Evolutionary conservation across 768 basidiomycete genomes (phyloP).

Genomic region (Krasilnikovozyma curviuscula): DNA sequence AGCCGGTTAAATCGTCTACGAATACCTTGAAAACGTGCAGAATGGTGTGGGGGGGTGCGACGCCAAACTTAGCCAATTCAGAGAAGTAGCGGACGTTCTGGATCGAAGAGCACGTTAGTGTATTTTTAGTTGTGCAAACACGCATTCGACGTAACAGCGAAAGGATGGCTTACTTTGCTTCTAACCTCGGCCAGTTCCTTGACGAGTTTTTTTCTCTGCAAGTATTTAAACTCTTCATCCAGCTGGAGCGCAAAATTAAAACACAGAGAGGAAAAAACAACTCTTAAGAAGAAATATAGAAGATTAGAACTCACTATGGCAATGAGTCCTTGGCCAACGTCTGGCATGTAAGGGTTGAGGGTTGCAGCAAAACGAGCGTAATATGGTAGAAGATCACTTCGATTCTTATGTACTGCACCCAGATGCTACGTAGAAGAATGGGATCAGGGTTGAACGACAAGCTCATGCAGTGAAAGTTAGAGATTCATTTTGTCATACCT

Average conservation of each 20-base stretch:
- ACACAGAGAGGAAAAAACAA: background rate
- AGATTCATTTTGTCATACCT: conserved; percentile 33
- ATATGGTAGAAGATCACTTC: conserved; percentile 78
- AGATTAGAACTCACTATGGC: conserved; percentile 41
- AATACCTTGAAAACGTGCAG: conserved; percentile 94
- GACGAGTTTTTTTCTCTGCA: conserved; percentile 82
- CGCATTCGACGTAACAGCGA: background rate
- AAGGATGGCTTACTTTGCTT: conserved; percentile 41
- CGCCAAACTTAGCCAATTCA: conserved; percentile 84
- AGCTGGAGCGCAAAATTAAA: conserved; percentile 35
- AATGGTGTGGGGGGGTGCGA: conserved; percentile 78
- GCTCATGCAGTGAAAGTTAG: background rate
- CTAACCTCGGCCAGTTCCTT: conserved; percentile 73
- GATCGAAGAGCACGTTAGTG: background rate
- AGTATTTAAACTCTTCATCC: conserved; percentile 88
- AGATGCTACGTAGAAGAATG: conserved; percentile 28
- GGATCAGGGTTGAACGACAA: background rate
- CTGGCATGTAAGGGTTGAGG: conserved; percentile 79
- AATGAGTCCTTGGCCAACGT: conserved; percentile 66
- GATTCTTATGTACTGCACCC: conserved; percentile 61
- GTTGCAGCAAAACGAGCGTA: conserved; percentile 80
- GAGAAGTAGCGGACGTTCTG: conserved; percentile 78
- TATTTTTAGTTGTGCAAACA: background rate
- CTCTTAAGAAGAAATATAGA: background rate
- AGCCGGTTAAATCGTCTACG: conserved; percentile 79